Conservation (phyloP, 2,329 filamentous ascomycete genomes). For the Aspergillus spinulosporus region DNA sequence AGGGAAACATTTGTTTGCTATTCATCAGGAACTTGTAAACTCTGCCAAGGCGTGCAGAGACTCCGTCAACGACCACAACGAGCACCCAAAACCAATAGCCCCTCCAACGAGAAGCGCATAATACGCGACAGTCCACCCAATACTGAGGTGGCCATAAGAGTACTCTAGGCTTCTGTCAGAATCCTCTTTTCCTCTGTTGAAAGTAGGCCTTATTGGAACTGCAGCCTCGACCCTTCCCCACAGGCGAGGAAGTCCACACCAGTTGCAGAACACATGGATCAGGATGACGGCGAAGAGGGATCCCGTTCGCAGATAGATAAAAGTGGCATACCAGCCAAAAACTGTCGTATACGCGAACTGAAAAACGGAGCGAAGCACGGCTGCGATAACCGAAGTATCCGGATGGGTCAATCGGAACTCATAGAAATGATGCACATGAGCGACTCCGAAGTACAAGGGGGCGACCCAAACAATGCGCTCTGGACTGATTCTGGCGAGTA, state of each 20-base stretch:
- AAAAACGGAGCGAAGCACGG: slow-evolving; percentile 70
- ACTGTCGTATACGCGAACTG: slow-evolving; percentile 89
- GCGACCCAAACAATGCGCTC: slow-evolving; percentile 71
- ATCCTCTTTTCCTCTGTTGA: slow-evolving; percentile 45
- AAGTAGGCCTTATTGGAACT: slow-evolving; percentile 38
- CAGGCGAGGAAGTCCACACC: slow-evolving; percentile 81
- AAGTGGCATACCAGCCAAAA: slow-evolving; percentile 91
- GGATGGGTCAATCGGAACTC: slow-evolving; percentile 85
- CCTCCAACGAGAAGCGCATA: slow-evolving; percentile 75
- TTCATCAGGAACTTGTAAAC: slow-evolving; percentile 24
- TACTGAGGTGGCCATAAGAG: slow-evolving; percentile 35
- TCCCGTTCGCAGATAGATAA: slow-evolving; percentile 81
- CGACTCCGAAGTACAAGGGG: slow-evolving; percentile 86
- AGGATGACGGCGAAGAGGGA: slow-evolving; percentile 73
- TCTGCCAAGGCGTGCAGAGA: slow-evolving; percentile 40
- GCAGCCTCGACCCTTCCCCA: slow-evolving; percentile 71
- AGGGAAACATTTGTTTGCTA: not conserved
- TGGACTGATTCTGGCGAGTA: slow-evolving; percentile 64
- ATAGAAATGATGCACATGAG: slow-evolving; percentile 94
- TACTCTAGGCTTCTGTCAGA: slow-evolving; percentile 26
- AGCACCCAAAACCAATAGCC: slow-evolving; percentile 67
- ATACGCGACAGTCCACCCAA: slow-evolving; percentile 73
- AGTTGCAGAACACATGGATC: slow-evolving; percentile 89
- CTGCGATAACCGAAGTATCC: slow-evolving; percentile 61
- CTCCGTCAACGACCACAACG: slow-evolving; percentile 71